phyloP scores from a whole-genome alignment of 306 rosid species.

The Lathyrus tuberosus region DNA sequence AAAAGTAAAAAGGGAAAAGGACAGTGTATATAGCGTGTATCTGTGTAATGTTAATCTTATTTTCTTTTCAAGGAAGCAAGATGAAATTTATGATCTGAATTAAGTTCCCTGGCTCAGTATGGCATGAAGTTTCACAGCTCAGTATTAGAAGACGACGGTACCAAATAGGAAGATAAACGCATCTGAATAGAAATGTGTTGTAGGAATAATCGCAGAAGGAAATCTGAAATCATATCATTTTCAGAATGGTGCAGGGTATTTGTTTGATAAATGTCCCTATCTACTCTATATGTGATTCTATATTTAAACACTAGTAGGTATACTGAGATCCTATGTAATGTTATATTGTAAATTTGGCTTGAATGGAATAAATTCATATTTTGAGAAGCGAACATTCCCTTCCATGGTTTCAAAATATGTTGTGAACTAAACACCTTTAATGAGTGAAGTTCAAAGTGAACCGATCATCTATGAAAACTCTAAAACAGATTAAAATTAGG shows the following conservation, averaged over 20 bases:
- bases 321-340: neutral
- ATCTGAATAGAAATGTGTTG: slow-evolving; percentile 6
- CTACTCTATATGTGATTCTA: slow-evolving; percentile 8
- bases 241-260: slow-evolving; percentile 8
- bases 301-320: neutral
- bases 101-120: slow-evolving; percentile 20
- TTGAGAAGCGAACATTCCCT: neutral
- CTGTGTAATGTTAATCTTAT: slow-evolving; percentile 2
- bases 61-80: slow-evolving; percentile 1
- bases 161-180: slow-evolving; percentile 13
- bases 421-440: neutral
- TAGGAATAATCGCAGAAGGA: neutral
- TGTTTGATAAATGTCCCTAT: slow-evolving; percentile 8
- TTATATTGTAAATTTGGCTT: slow-evolving; percentile 14
- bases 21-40: neutral
- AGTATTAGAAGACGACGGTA: neutral
- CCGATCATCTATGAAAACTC: neutral
- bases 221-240: slow-evolving; percentile 26
- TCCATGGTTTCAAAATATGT: neutral
- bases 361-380: slow-evolving; percentile 13
- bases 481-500: too few relatives aligned
- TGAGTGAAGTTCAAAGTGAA: neutral
- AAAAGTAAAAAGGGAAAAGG: neutral
- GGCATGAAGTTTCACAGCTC: slow-evolving; percentile 24
- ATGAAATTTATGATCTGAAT: slow-evolving; percentile 19